Percentiles rank a stretch among this genome's conserved stretches.
Evolutionary conservation across 805 yeast genomes (phyloP).

Genomic region (Dipodascopsis tothii): DNA sequence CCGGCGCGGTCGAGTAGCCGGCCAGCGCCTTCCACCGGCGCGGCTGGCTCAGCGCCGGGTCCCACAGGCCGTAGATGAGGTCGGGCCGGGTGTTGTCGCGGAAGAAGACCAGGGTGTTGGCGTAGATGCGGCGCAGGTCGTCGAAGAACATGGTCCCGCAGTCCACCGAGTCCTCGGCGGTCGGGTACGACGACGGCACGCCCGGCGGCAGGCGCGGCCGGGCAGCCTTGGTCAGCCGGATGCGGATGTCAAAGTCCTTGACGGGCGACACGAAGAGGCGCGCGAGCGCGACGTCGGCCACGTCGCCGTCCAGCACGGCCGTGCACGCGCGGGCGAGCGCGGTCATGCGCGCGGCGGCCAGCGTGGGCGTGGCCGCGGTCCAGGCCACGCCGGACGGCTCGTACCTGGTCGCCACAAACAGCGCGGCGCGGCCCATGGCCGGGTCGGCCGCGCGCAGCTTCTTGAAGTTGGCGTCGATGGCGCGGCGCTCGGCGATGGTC

Average conservation of each 20-base stretch:
- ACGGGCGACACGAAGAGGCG: conserved; percentile 72
- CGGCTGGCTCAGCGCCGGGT: conserved; percentile 53
- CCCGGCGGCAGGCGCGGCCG: conserved; percentile 35
- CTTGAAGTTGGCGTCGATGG: conserved; percentile 49
- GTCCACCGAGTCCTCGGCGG: neutral
- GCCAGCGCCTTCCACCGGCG: conserved; percentile 72
- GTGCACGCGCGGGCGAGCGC: conserved; percentile 74
- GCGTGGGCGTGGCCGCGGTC: conserved; percentile 56
- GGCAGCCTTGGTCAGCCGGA: conserved; percentile 44
- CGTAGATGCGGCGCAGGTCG: conserved; percentile 57
- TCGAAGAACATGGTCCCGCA: conserved; percentile 36
- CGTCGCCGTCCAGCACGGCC: conserved; percentile 34
- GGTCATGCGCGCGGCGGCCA: conserved; percentile 81
- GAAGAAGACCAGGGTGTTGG: conserved; percentile 64
- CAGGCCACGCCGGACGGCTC: conserved; percentile 85
- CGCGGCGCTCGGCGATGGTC: conserved; percentile 21
- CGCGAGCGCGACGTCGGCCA: conserved; percentile 13
- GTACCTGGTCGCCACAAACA: conserved; percentile 72
- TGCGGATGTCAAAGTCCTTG: conserved; percentile 74
- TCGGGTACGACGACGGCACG: conserved; percentile 56
- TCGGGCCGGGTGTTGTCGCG: conserved; percentile 48
- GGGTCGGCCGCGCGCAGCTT: conserved; percentile 73
- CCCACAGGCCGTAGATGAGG: conserved; percentile 73
- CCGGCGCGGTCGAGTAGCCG: conserved; percentile 66
- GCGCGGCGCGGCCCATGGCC: conserved; percentile 65